phyloP scores from a whole-genome alignment of 2,329 filamentous ascomycete genomes.

The Nothopassalora personata region DNA sequence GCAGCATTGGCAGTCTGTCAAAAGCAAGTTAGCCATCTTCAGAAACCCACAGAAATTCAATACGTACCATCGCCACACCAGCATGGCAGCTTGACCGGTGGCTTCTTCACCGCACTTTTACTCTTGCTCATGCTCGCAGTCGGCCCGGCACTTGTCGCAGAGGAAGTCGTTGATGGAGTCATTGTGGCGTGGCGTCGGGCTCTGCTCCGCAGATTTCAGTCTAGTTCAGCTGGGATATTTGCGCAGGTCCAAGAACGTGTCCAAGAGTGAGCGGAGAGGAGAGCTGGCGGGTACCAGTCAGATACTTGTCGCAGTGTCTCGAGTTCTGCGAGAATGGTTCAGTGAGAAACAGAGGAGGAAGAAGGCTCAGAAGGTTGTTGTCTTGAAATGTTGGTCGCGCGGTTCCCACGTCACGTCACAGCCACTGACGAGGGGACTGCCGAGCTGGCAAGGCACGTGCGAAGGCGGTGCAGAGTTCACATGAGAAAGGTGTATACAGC shows the following conservation, averaged over 20 bases:
- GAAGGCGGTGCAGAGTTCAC: not conserved
- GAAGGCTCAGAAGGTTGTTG: not conserved
- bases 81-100: constrained; percentile 28
- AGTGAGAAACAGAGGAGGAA: no score
- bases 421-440: not conserved
- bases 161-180: constrained; percentile 27
- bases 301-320: not conserved
- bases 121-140: constrained; percentile 2
- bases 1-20: not conserved
- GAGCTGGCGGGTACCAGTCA: not conserved
- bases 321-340: not conserved
- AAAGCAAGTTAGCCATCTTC: not conserved
- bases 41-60: not conserved
- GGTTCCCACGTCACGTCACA: not conserved
- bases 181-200: constrained; percentile 3
- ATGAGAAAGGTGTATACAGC: not conserved
- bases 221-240: not conserved
- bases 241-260: not conserved
- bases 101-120: not conserved
- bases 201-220: not conserved
- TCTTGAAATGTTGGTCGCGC: not conserved
- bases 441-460: not conserved
- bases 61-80: constrained; percentile 26
- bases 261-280: not conserved
- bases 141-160: constrained; percentile 10